Evolutionary conservation across 1,139 yeast genomes (phyloP).

Genomic region (Pichia sp.): DNA sequence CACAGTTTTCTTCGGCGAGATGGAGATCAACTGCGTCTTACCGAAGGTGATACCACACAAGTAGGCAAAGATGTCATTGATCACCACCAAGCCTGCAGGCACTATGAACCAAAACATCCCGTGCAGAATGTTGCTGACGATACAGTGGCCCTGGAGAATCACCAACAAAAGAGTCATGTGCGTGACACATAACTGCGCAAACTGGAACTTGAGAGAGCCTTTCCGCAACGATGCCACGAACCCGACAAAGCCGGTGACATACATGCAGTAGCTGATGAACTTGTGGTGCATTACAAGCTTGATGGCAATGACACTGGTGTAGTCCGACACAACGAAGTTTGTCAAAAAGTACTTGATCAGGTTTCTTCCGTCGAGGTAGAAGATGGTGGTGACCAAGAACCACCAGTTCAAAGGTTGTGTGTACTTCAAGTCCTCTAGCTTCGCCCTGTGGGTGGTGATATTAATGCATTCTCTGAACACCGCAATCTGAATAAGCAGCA

Average conservation of each 20-base stretch:
- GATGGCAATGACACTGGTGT: constrained; percentile 37
- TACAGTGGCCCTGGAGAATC: constrained; percentile 90
- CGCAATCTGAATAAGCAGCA: constrained; percentile 71
- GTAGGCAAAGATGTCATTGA: constrained; percentile 94
- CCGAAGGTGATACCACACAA: constrained; percentile 97
- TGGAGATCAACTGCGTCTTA: constrained; percentile 82
- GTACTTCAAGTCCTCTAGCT: constrained; percentile 72
- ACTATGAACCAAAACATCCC: constrained; percentile 94
- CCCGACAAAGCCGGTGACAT: constrained; percentile 82
- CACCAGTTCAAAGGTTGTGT: constrained; percentile 91
- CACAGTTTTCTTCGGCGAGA: constrained; percentile 94
- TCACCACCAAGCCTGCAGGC: constrained; percentile 87
- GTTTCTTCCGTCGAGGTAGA: constrained; percentile 84
- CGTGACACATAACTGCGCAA: constrained; percentile 88
- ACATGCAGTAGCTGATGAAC: constrained; percentile 77
- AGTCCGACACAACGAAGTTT: constrained; percentile 41
- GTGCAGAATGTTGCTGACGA: constrained; percentile 80
- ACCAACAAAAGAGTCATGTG: constrained; percentile 91
- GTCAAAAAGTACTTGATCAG: constrained; percentile 59
- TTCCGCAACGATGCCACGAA: constrained; percentile 87
- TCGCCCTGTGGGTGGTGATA: constrained; percentile 78
- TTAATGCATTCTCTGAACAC: constrained; percentile 90
- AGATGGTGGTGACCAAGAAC: constrained; percentile 74
- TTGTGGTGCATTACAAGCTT: constrained; percentile 59
- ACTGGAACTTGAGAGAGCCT: constrained; percentile 87